Evolutionary conservation across 2,329 filamentous ascomycete genomes (phyloP).

Genomic region (Graphilbum fragrans): DNA sequence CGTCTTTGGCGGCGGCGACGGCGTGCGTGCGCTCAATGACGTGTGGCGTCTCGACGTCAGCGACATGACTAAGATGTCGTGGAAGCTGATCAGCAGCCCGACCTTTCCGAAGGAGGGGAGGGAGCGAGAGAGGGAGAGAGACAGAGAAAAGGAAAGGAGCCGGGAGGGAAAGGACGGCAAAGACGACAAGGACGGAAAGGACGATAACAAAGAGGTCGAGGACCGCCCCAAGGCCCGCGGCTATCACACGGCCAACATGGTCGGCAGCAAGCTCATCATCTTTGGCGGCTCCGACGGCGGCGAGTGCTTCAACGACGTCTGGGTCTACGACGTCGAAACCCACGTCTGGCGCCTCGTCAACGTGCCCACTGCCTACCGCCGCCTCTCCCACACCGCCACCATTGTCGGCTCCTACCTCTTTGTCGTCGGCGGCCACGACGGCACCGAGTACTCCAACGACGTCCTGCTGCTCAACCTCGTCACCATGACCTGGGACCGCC

Average conservation of each 20-base stretch:
- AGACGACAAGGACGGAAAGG: background rate
- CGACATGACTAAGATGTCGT: slow-evolving; percentile 55
- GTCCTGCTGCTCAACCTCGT: slow-evolving; percentile 58
- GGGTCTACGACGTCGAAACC: slow-evolving; percentile 58
- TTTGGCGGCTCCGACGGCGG: slow-evolving; percentile 59
- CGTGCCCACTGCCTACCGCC: slow-evolving; percentile 49
- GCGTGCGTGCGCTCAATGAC: slow-evolving; percentile 57
- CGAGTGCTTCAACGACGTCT: slow-evolving; percentile 62
- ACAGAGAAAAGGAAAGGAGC: slow-evolving; percentile 7
- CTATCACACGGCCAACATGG: slow-evolving; percentile 64
- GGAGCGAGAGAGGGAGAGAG: slow-evolving; percentile 2
- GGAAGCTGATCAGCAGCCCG: slow-evolving; percentile 45
- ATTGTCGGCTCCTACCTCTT: slow-evolving; percentile 60
- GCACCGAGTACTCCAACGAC: slow-evolving; percentile 57
- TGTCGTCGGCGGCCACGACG: slow-evolving; percentile 58
- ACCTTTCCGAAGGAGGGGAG: background rate
- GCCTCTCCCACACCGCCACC: slow-evolving; percentile 56
- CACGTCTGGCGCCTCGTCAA: slow-evolving; percentile 46
- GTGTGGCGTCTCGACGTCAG: slow-evolving; percentile 61
- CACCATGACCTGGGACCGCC: slow-evolving; percentile 62
- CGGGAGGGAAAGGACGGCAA: slow-evolving; percentile 7
- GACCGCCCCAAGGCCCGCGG: slow-evolving; percentile 49
- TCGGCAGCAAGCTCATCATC: slow-evolving; percentile 59
- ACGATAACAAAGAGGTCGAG: slow-evolving; percentile 6
- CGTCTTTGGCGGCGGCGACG: slow-evolving; percentile 60